Conservation (phyloP, 2,329 filamentous ascomycete genomes). For the Colletotrichum navitas region DNA sequence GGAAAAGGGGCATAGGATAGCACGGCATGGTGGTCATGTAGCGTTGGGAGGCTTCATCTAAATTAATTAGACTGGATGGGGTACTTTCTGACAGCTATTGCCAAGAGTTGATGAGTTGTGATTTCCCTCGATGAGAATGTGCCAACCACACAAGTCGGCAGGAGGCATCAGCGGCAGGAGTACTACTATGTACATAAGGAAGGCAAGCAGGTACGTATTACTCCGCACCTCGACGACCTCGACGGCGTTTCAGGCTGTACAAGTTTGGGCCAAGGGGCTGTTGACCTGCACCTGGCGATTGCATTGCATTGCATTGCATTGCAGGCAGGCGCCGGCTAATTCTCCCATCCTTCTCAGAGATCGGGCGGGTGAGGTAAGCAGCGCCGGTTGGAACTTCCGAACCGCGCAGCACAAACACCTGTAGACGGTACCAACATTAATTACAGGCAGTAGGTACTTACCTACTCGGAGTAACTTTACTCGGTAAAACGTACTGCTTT, state of each 20-base stretch:
- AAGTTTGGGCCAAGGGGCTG: conserved; percentile 15
- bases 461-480: not conserved
- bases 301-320: not conserved
- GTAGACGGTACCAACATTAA: too few species aligned
- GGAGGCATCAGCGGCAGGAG: too few species aligned
- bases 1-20: not conserved
- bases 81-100: not conserved
- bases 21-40: not conserved
- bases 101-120: conserved; percentile 16
- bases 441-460: too few species aligned
- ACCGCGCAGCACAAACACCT: not conserved
- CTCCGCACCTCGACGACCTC: not conserved
- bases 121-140: too few species aligned
- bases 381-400: conserved; percentile 2
- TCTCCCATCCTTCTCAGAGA: too few species aligned
- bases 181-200: too few species aligned
- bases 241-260: conserved; percentile 31
- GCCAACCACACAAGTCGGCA: too few species aligned
- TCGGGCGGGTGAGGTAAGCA: not conserved
- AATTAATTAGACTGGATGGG: conserved; percentile 5
- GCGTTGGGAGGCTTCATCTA: conserved; percentile 2
- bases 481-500: not conserved
- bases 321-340: not conserved
- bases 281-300: not conserved
- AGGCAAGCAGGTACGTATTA: not conserved